A percentile compares a stretch with the other conserved stretches of the same genome.
Evolutionary conservation across 495 filamentous ascomycete species (phyloP).

Genomic region (Lasiosphaeria miniovina): DNA sequence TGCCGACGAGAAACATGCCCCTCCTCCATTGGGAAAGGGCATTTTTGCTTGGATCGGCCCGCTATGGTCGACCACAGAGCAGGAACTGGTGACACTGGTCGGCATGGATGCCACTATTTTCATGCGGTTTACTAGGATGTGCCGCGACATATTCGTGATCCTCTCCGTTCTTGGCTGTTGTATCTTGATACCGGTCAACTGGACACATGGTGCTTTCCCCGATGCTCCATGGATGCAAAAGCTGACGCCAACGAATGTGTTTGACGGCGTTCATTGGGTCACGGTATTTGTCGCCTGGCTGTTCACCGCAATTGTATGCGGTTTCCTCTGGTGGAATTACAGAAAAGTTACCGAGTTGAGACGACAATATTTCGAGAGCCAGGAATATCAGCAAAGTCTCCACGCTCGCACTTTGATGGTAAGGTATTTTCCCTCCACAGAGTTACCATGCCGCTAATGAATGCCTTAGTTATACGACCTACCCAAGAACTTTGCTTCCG

Average conservation of each 20-base stretch:
- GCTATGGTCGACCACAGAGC: conserved; percentile 70
- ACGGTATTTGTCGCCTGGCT: conserved; percentile 77
- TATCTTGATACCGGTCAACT: conserved; percentile 82
- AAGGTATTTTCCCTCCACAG: conserved; percentile 20
- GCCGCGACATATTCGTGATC: conserved; percentile 79
- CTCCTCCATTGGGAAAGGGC: conserved; percentile 85
- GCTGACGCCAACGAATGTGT: conserved; percentile 56
- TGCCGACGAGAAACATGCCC: conserved; percentile 85
- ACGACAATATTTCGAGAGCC: conserved; percentile 76
- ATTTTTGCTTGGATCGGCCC: conserved; percentile 82
- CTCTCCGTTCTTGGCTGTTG: conserved; percentile 71
- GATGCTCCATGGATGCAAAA: conserved; percentile 48
- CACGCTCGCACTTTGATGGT: conserved; percentile 90
- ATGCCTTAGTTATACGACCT: conserved; percentile 72
- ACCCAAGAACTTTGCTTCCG: conserved; percentile 64
- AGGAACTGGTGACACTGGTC: conserved; percentile 68
- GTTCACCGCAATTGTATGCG: conserved; percentile 71
- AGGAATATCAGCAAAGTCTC: conserved; percentile 84
- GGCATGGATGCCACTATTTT: conserved; percentile 92
- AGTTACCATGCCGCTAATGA: conserved; percentile 16
- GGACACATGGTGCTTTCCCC: conserved; percentile 52
- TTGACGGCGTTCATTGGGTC: conserved; percentile 65
- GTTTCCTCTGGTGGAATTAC: conserved; percentile 91
- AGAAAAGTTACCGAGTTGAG: conserved; percentile 65
- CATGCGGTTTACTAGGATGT: conserved; percentile 85